Base-by-base conservation (phyloP, 116 monocot species). In the Dioscorea cayenensis region DNA sequence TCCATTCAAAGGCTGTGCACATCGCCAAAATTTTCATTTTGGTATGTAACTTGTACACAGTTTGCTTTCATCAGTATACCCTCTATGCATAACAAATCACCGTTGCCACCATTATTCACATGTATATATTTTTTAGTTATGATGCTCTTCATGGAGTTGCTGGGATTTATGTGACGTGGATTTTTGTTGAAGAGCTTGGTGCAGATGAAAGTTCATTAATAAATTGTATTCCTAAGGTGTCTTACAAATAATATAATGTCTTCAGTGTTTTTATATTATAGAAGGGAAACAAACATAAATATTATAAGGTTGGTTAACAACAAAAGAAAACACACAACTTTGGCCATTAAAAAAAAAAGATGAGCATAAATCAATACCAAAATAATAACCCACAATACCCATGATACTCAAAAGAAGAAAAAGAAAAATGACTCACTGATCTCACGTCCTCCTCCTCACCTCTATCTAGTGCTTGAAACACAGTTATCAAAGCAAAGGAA, bases 91-190 rank as follows among this genome's bases (percentile, higher is more conserved):
- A 3, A 48, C 11, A 63, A 21, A 43, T 64, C 18, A 64, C 22
- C 50, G 14, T 67, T 48, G 16, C 37, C 52, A 52, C 62, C 43
- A 3, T 66, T 60, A 55, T 66, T n/a, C 13, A 36, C 65, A 18
- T 35, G 17, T 58, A 62, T 37, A 74, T 59, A 64, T 59, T 25
- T 18, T 22, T 28, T 64, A 99, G 99, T 69, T 99, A 83, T 84
- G 99, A 99, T 91, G 91, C 94, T 32, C 89, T 99, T 67, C 86
- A 91, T 78, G 99, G 99, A 67, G 99, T 99, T 80, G 99, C 91
- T 78, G 99, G 99, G 73, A 79, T 65, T 48, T 99, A 99, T 89
- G 99, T 94, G 5, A 86, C 85, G 23, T 83, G 75, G 21, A 93
- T 99, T 66, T 99, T 99, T 80, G 79, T 99, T 77, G 99, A 99